Conservation (phyloP, 371 early-diverging fungal genomes). For the Mortierella polycephala region DNA sequence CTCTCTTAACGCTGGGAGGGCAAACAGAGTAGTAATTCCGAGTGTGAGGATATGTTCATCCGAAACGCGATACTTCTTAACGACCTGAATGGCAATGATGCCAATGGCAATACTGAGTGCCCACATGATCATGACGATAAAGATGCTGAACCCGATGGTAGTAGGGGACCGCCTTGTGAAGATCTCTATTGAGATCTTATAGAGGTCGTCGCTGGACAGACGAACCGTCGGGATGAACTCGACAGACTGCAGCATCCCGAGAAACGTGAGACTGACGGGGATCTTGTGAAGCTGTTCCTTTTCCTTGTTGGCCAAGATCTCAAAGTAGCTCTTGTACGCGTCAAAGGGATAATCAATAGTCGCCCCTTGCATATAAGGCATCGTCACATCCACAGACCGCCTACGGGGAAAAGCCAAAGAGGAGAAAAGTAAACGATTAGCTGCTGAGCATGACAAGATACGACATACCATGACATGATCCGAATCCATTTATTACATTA, state of each 20-base stretch:
- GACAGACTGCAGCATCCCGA: constrained; percentile 47
- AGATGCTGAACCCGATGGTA: constrained; percentile 49
- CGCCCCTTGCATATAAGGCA: constrained; percentile 52
- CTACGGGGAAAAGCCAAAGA: constrained; percentile 3
- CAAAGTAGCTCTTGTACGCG: constrained; percentile 45
- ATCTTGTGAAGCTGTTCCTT: constrained; percentile 44
- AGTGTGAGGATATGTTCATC: constrained; percentile 55
- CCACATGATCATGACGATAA: constrained; percentile 61
- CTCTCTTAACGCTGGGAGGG: constrained; percentile 40
- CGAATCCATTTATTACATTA: constrained; percentile 26
- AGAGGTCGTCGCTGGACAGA: constrained; percentile 26
- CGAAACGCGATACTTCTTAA: constrained; percentile 27
- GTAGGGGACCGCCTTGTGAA: constrained; percentile 40
- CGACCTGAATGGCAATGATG: constrained; percentile 48
- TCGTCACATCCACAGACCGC: constrained; percentile 52
- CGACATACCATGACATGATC: neutral
- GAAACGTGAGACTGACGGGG: constrained; percentile 41
- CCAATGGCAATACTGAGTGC: constrained; percentile 50
- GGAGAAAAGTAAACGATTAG: neutral
- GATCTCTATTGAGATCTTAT: constrained; percentile 42
- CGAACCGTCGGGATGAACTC: constrained; percentile 40
- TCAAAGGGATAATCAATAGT: constrained; percentile 55
- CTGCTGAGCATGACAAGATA: neutral
- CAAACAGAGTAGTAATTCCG: constrained; percentile 54
- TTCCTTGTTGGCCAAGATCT: constrained; percentile 48